Base-by-base conservation (phyloP, 768 basidiomycete genomes). In the Tulasnella sp. region DNA sequence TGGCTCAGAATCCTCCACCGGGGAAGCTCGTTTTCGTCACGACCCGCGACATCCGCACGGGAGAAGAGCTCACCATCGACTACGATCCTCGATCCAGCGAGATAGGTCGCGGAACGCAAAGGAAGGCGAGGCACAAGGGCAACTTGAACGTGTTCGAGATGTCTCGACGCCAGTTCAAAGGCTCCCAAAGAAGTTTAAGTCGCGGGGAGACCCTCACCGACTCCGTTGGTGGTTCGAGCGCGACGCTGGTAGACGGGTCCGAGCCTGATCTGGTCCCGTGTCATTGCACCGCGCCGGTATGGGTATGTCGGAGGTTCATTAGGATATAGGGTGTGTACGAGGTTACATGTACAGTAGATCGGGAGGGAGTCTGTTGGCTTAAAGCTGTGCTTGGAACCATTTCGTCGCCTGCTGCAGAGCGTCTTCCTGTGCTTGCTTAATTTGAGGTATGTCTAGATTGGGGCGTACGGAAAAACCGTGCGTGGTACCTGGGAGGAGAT, bases 401-500 rank as follows among this genome's bases (percentile, higher is more conserved):
- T 81, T 82, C 10, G 85, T 82, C 0, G 84, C 84, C 75, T 87
- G 86, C 26, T 85, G 82, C 55, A 87, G 82, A 20, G 86, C 84
- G n/a, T 84, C 83, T 74, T 89, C 85, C 77, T 85, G 89, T 3
- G 83, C 87, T 69, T 84, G 84, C 80, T 85, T 85, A 70, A 88
- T 84, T 46, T 86, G 86, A 1, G 85, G 84, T 18, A 86, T 83
- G 7, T 78, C 81, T 51, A 88, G 82, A 77, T 87, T 86, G 2
- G 88, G 88, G 16, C 88, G 84, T 37, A 84, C 83, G 2, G 87
- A 87, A 29, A 89, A 89, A 35, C 89, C 87, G 76, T 88, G 88
- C 11, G 80, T 82, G 15, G 86, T 89, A 79, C 86, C 88, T 88
- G 71, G 51, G 16, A 55, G 77, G 81, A 67, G 77, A 76, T 72